phyloP scores from a whole-genome alignment of 129 eudicot species.

The Tanacetum coccineum region DNA sequence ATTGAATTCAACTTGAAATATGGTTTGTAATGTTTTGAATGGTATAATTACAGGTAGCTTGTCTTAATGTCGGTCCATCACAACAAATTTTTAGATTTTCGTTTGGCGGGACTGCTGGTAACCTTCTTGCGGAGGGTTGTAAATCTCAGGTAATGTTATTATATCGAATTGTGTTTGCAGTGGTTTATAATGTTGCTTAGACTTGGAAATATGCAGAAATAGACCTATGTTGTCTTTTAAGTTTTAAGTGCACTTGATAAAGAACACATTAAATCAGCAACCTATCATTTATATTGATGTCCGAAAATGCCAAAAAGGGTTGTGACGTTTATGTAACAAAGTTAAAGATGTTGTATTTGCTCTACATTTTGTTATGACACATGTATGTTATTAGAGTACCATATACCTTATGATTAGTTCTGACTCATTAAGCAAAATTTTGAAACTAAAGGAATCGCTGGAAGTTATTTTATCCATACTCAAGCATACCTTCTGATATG shows the following conservation, averaged over 20 bases:
- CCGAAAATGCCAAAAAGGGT: no score
- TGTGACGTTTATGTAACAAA: no score
- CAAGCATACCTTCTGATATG: no score
- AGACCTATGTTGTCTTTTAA: no score
- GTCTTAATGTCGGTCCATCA: slow-evolving; percentile 63
- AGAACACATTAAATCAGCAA: background rate
- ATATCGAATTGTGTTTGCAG: background rate
- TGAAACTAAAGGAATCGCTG: no score
- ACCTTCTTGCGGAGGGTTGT: slow-evolving; percentile 94
- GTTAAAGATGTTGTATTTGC: background rate
- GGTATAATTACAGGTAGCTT: slow-evolving; percentile 52
- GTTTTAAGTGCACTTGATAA: background rate
- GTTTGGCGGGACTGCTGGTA: slow-evolving; percentile 61
- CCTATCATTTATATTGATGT: no score
- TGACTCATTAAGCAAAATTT: no score
- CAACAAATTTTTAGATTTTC: slow-evolving; percentile 86
- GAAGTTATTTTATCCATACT: no score
- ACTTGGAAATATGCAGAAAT: no score
- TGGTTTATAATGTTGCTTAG: no score
- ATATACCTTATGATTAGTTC: background rate
- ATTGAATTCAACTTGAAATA: no score
- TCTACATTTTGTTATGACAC: background rate
- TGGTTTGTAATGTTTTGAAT: no score
- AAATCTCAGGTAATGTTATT: slow-evolving; percentile 67
- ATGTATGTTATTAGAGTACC: background rate